phyloP scores from a whole-genome alignment of 257 asterid species.

The Solanum raphanifolium region DNA sequence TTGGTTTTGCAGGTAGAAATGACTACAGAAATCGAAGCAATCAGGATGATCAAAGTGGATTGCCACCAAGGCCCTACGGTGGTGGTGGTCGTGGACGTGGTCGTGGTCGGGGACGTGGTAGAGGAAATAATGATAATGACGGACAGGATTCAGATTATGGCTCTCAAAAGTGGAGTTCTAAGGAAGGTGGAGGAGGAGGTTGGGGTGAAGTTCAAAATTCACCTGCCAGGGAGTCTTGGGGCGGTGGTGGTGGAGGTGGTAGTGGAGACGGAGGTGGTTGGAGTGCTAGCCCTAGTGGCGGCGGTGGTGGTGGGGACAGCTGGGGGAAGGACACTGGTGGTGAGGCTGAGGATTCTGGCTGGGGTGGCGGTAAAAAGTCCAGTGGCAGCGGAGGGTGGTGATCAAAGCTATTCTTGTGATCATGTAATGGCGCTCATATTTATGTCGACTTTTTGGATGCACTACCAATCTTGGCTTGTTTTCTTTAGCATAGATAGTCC shows the following conservation, averaged over 20 bases:
- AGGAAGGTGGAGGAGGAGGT: conserved; percentile 44
- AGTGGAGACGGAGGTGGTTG: conserved; percentile 12
- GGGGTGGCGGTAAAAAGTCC: conserved; percentile 44
- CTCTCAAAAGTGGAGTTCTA: conserved; percentile 55
- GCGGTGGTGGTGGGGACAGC: conserved; percentile 12
- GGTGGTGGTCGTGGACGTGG: conserved; percentile 43
- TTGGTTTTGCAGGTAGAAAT: conserved; percentile 52
- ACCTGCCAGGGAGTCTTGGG: conserved; percentile 43
- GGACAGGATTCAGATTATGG: conserved; percentile 41
- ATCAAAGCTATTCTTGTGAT: background rate
- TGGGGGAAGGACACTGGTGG: conserved; percentile 26
- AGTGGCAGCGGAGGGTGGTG: conserved; percentile 25
- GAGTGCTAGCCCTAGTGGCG: background rate
- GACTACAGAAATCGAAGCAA: conserved; percentile 54
- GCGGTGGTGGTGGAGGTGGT: conserved; percentile 15
- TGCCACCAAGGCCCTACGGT: conserved; percentile 52
- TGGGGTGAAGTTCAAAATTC: conserved; percentile 51
- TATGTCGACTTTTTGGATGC: background rate
- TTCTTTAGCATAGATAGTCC: background rate
- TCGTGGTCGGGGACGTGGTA: conserved; percentile 46
- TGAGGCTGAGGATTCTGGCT: conserved; percentile 23
- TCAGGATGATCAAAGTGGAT: conserved; percentile 49
- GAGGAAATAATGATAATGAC: conserved; percentile 17
- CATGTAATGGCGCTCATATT: background rate
- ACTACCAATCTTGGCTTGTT: background rate